A percentile compares a stretch with the other conserved stretches of the same genome.
Conservation (phyloP, 495 filamentous ascomycete species). For the Tuber brumale region DNA sequence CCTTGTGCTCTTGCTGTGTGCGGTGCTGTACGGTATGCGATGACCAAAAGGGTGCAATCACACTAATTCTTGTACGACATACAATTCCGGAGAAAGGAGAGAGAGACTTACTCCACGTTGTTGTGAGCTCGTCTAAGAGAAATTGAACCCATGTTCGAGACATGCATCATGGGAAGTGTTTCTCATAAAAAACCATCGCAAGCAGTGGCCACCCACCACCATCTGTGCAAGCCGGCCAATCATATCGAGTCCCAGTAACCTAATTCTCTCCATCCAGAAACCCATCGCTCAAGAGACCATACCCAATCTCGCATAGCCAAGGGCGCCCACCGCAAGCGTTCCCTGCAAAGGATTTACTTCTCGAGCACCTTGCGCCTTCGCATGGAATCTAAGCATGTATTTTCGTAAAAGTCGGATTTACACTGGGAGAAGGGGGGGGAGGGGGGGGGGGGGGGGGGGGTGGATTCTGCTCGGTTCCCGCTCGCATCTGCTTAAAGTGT, state of each 20-base stretch:
- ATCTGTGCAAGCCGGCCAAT: constrained; percentile 24
- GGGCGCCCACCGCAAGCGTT: constrained; percentile 32
- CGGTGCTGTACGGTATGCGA: neutral
- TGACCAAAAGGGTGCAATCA: constrained; percentile 8
- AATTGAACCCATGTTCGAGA: constrained; percentile 21
- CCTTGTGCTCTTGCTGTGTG: neutral
- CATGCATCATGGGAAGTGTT: constrained; percentile 21
- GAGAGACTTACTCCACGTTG: constrained; percentile 31
- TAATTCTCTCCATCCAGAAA: constrained; percentile 40
- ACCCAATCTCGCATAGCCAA: constrained; percentile 38
- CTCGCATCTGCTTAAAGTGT: neutral
- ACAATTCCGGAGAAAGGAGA: constrained; percentile 29
- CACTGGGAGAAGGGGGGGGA: neutral
- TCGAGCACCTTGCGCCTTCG: constrained; percentile 34
- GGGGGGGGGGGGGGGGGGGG: neutral
- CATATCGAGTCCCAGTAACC: constrained; percentile 33
- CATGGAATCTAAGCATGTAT: constrained; percentile 13
- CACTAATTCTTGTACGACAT: constrained; percentile 19
- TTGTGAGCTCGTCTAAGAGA: constrained; percentile 16
- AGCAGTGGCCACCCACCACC: constrained; percentile 31
- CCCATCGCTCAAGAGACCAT: constrained; percentile 32
- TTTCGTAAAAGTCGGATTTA: neutral
- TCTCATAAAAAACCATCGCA: constrained; percentile 23
- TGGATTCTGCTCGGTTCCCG: neutral
- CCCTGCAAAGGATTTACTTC: constrained; percentile 35